These are phyloP conservation scores for Aspergillus pseudotamarii DNA, from an alignment of 2,329 filamentous ascomycete genomes.

Conservation along the genomic window DNA sequence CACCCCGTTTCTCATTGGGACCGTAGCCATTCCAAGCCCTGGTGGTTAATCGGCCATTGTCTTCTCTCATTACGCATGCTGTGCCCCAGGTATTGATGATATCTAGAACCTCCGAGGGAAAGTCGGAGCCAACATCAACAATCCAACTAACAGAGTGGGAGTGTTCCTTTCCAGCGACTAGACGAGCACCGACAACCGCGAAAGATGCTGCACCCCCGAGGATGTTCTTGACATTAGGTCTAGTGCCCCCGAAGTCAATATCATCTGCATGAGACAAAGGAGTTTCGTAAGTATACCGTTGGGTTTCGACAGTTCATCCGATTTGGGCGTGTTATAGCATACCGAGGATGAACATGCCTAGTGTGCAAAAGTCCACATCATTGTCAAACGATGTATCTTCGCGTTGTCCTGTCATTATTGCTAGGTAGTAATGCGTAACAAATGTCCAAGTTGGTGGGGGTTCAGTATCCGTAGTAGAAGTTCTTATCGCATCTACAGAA, in stretches of 20 bases:
- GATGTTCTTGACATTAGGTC: slow-evolving; percentile 69
- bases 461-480: background rate
- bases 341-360: slow-evolving; percentile 69
- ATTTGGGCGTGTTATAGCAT: slow-evolving; percentile 23
- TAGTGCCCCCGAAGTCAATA: slow-evolving; percentile 79
- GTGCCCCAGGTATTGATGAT: slow-evolving; percentile 77
- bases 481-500: slow-evolving; percentile 14
- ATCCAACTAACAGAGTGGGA: slow-evolving; percentile 82
- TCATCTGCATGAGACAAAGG: slow-evolving; percentile 64
- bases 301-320: slow-evolving; percentile 12
- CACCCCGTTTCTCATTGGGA: slow-evolving; percentile 64
- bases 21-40: slow-evolving; percentile 92
- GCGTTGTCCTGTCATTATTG: slow-evolving; percentile 21
- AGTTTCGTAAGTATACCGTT: slow-evolving; percentile 15
- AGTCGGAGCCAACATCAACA: slow-evolving; percentile 86
- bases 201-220: slow-evolving; percentile 90
- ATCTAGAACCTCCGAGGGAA: slow-evolving; percentile 66
- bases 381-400: slow-evolving; percentile 1
- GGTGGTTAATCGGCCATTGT: slow-evolving; percentile 73
- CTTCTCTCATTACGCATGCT: slow-evolving; percentile 68
- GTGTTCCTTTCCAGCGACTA: slow-evolving; percentile 72
- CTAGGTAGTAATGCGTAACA: background rate
- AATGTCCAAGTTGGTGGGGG: slow-evolving; percentile 10
- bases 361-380: slow-evolving; percentile 59
- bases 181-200: slow-evolving; percentile 81